Evolutionary conservation across 129 eudicot genomes (phyloP), one percentile per base, ranked within the genome.

Genomic region (Calendula officinalis): DNA sequence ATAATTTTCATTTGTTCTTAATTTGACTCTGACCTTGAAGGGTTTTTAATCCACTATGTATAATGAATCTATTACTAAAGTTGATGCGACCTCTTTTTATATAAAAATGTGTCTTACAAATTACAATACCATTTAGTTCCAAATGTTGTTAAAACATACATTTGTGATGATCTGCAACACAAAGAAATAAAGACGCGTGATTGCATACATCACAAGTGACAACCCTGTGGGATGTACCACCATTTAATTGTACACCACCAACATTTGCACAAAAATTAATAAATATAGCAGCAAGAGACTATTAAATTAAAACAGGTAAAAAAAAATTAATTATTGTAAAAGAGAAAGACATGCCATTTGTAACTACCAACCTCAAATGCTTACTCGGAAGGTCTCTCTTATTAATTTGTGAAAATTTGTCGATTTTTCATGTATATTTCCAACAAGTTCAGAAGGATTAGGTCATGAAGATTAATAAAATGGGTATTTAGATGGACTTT

Each of bases 151-250:
- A 37, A 41, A 63, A 4, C 74, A 67, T 71, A 94, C 99, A 97
- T 80, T 94, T 88, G 70, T 94, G 97, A 71, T 94, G 97, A 81
- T 89, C 82, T 7, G 97, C 99, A 70, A 94, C 99, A 77, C 99
- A 94, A 32, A 94, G 92, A 84, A 94, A 94, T 78, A 94, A 89
- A 8, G 99, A 94, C 60, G 88, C 88, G 55, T 86, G 96, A 67
- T 94, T 88, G 87, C 96, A 86, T 56, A 94, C 99, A 66, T 94
- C 99, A 80, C 99, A 94, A 15, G n/a, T n/a, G n/a, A n/a, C n/a
- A n/a, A n/a, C 99, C 99, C 56, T 94, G 99, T 5, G 99, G 99
- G 75, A 94, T 94, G 71, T 94, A 94, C 99, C 99, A 88, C 81
- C 36, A 76, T 56, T 41, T 5, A 43, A 27, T 16, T 7, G 13